A percentile compares a stretch with the other conserved stretches of the same genome.
phyloP scores from a whole-genome alignment of 768 basidiomycete species.

The Termitomyces sp. region DNA sequence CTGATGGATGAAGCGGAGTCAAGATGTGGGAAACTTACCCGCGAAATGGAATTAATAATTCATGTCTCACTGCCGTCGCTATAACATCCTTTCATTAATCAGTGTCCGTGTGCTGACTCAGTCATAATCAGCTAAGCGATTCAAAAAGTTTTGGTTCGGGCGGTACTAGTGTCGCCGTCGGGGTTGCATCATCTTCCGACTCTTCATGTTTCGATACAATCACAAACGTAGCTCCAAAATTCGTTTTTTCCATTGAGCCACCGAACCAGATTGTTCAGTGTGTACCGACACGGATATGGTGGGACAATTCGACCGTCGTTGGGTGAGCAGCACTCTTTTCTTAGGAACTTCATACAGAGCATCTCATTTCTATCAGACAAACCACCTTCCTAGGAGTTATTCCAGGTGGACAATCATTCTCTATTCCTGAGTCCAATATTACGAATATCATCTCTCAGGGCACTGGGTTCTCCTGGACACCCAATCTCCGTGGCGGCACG shows the following conservation, averaged over 20 bases:
- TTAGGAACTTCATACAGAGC: background rate
- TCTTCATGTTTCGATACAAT: slow-evolving; percentile 58
- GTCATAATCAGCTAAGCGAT: slow-evolving; percentile 52
- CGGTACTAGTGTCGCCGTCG: slow-evolving; percentile 67
- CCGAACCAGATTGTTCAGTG: slow-evolving; percentile 67
- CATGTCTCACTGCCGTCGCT: background rate
- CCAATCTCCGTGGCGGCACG: slow-evolving; percentile 60
- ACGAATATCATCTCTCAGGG: slow-evolving; percentile 44
- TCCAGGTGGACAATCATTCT: slow-evolving; percentile 76
- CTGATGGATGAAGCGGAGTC: background rate
- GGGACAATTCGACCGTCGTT: slow-evolving; percentile 48
- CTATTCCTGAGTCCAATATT: slow-evolving; percentile 49
- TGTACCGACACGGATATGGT: slow-evolving; percentile 59
- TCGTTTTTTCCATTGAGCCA: slow-evolving; percentile 61
- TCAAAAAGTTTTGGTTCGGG: slow-evolving; percentile 62
- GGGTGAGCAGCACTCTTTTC: slow-evolving; percentile 37
- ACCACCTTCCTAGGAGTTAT: slow-evolving; percentile 71
- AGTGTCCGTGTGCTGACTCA: slow-evolving; percentile 1
- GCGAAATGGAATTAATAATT: background rate
- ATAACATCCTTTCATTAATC: background rate
- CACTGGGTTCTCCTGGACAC: slow-evolving; percentile 69
- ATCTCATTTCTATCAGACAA: slow-evolving; percentile 31
- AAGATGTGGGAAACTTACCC: background rate
- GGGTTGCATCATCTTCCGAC: slow-evolving; percentile 49
- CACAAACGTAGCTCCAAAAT: slow-evolving; percentile 45